These are phyloP conservation scores for Phytophthora foliorum DNA, from an alignment of 352 stramenopile genomes.

Conservation along the genomic window DNA sequence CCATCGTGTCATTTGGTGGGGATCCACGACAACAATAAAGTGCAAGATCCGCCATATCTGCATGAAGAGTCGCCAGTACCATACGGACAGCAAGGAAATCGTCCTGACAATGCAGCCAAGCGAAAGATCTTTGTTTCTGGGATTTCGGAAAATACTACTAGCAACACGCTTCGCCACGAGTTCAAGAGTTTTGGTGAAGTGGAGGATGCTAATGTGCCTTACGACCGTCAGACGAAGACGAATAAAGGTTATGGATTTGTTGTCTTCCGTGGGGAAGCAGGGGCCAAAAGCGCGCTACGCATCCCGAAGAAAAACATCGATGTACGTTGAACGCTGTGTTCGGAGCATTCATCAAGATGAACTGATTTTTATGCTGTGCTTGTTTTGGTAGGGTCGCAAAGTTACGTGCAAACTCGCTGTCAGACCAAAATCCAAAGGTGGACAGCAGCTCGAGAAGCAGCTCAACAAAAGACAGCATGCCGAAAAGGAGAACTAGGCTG, in stretches of 20 bases:
- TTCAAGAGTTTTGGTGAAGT: constrained; percentile 78
- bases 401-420: background rate
- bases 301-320: constrained; percentile 78
- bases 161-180: constrained; percentile 59
- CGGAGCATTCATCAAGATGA: too few species aligned
- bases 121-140: constrained; percentile 68
- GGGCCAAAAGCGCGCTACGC: constrained; percentile 52
- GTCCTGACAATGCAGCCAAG: constrained; percentile 1
- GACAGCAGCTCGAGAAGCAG: background rate
- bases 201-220: constrained; percentile 53
- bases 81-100: too few species aligned
- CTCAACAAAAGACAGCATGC: background rate
- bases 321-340: constrained; percentile 39
- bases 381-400: background rate
- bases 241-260: constrained; percentile 82
- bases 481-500: background rate
- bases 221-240: constrained; percentile 65
- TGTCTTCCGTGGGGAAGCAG: constrained; percentile 53
- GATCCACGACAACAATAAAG: constrained; percentile 10
- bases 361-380: too few species aligned
- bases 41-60: too few species aligned
- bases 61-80: too few species aligned
- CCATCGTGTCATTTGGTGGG: constrained; percentile 33
- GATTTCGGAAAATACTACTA: constrained; percentile 64
- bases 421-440: background rate